Conservation (phyloP, 2,329 filamentous ascomycete genomes). For the Fusarium humuli region DNA sequence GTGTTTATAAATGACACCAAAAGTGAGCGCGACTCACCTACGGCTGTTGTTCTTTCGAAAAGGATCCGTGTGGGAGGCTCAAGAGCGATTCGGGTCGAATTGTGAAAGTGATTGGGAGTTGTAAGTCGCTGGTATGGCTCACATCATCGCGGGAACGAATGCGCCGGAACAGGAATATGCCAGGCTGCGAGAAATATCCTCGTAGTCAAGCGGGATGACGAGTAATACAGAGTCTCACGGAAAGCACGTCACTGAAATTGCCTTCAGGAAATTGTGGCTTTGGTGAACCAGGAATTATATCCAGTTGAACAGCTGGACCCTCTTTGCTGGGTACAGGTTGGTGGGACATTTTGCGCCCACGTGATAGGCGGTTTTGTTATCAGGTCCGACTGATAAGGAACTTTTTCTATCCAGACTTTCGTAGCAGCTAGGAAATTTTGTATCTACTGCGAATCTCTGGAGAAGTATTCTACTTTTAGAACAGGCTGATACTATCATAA, state of each 20-base stretch:
- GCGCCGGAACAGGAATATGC: slow-evolving; percentile 34
- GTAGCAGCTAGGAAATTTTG: slow-evolving; percentile 31
- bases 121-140: slow-evolving; percentile 50
- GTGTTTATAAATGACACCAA: slow-evolving; percentile 5
- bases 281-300: slow-evolving; percentile 47
- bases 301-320: slow-evolving; percentile 43
- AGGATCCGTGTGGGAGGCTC: slow-evolving; percentile 39
- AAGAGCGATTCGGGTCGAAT: slow-evolving; percentile 45
- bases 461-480: slow-evolving; percentile 16
- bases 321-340: slow-evolving; percentile 47
- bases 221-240: slow-evolving; percentile 13
- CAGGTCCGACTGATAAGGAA: slow-evolving; percentile 48
- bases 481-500: neutral
- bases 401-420: slow-evolving; percentile 42
- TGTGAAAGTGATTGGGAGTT: slow-evolving; percentile 47
- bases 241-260: slow-evolving; percentile 23
- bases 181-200: slow-evolving; percentile 22
- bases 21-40: slow-evolving; percentile 44
- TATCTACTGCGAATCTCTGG: slow-evolving; percentile 14
- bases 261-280: slow-evolving; percentile 43
- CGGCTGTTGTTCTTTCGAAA: slow-evolving; percentile 42
- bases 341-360: slow-evolving; percentile 57
- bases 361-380: slow-evolving; percentile 53
- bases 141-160: slow-evolving; percentile 54
- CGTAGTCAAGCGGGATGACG: slow-evolving; percentile 8